phyloP scores from a whole-genome alignment of 495 filamentous ascomycete species.

The Aspergillus haitiensis region DNA sequence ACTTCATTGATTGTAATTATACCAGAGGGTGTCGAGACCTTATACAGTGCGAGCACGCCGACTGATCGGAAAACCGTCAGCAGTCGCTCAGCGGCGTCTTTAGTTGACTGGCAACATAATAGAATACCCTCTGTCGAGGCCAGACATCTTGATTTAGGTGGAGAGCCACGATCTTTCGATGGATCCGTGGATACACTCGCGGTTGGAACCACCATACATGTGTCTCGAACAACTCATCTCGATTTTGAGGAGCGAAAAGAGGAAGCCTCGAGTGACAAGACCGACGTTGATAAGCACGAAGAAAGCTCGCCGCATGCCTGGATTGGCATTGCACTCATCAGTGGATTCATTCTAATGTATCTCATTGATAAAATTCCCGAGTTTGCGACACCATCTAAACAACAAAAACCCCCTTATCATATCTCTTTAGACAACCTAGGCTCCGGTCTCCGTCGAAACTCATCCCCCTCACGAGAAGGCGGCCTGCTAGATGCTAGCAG shows the following conservation, averaged over 20 bases:
- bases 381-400: conserved; percentile 59
- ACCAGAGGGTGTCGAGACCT: conserved; percentile 90
- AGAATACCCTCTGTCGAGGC: conserved; percentile 25
- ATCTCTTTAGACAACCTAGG: conserved; percentile 81
- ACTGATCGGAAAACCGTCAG: conserved; percentile 33
- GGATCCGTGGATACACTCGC: conserved; percentile 6
- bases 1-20: conserved; percentile 97
- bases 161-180: conserved; percentile 1
- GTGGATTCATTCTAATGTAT: conserved; percentile 96
- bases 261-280: conserved; percentile 38
- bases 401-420: conserved; percentile 58
- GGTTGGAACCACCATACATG: conserved; percentile 9
- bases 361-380: conserved; percentile 86
- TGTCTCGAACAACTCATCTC: conserved; percentile 13
- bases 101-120: conserved; percentile 36
- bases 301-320: conserved; percentile 62
- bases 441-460: conserved; percentile 53
- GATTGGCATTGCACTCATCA: conserved; percentile 82
- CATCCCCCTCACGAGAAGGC: conserved; percentile 48
- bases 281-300: conserved; percentile 38
- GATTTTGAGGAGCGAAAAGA: conserved; percentile 31
- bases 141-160: conserved; percentile 13
- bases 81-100: conserved; percentile 26
- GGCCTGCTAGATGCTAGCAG: conserved; percentile 38
- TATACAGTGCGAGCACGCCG: conserved; percentile 62